Base-by-base conservation (phyloP, 305 asterid genomes). In the Salvia sclarea region DNA sequence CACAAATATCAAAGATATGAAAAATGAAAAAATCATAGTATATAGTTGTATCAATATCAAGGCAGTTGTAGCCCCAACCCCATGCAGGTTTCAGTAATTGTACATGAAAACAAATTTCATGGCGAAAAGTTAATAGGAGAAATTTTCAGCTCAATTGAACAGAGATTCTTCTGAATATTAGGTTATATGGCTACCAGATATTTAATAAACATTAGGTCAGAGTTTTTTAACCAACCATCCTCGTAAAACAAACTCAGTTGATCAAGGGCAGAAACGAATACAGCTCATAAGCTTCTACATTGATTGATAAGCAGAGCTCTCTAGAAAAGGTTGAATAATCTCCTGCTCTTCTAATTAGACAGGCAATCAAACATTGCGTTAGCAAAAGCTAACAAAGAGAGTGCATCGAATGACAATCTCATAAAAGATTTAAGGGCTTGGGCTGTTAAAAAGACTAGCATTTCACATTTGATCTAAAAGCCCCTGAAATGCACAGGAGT, bases 261-360 rank as follows among this genome's bases (percentile, higher is more conserved):
- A 25, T 25, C 63, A 37, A 47, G 61, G 1, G 12, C 22, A 57
- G 20, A 24, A 43, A 24, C 17, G 45, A 28, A 28, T 6, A 28
- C 33, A 28, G 5, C 33, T 28, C 33, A 28, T 28, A 1, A 1
- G 33, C 33, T 28, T 28, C 40, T 21, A 12, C 28, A 40, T 24
- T 20, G 64, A 60, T 52, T 38, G 48, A 62, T 54, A 57, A 61
- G 38, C 63, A 48, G 13, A 54, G 71, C 31, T 35, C 41, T 56
- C 12, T 5, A 41, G 52, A 30, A 7, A 24, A 40, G 31, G 9
- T 37, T 9, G 33, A 48, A 18, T 12, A 20, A 45, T 28, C 59
- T 53, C 17, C 38, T 14, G 24, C 37, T 20, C 12, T 55, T 73
- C 68, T 48, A 35, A 53, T 45, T 52, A 73, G 65, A 77, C 24